Base-by-base conservation (phyloP, 306 rosid genomes). In the Astragalus membranaceus region DNA sequence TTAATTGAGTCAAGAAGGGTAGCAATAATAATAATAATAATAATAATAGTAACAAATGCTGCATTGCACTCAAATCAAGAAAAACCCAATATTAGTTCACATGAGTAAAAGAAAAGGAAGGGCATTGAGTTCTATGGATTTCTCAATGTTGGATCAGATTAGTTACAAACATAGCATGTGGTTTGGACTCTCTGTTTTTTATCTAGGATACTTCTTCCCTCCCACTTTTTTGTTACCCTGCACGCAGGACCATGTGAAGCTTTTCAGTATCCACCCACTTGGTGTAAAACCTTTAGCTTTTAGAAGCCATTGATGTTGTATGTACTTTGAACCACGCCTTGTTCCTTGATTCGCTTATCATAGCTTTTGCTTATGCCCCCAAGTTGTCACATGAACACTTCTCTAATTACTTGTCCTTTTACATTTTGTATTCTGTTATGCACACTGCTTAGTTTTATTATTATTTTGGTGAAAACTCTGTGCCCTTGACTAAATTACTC, bases 191-290 rank as follows among this genome's bases (percentile, higher is more conserved):
- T 30, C 14, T 60, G 14, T 37, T 77, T 44, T 17, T 57, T 64
- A 47, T 60, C 69, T 48, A 30, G 67, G 75, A 61, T 42, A 20
- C 70, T 29, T 57, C 70, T 35, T 52, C 37, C 10, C 62, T 44
- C 59, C n/a, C 74, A 54, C 79, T 74, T 73, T 63, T 76, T 67
- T 7, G 12, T 42, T 12, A 26, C 65, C 32, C 72, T 37, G 62
- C 51, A 26, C 3, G 68, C 51, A 26, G 30, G 68, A 43, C 79
- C 91, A 87, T 71, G 96, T 87, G 94, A 69, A 75, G 16, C 92
- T 89, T 89, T 89, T 81, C 90, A 89, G 94, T 84, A 69, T 7
- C 83, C 88, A 84, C 87, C 81, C 70, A 77, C 74, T 48, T 42
- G 13, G 36, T 76, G 64, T 68, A 32, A 69, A 51, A 51, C 72